Conservation (phyloP, 768 basidiomycete genomes). For the Tricholoma flavovirens region DNA sequence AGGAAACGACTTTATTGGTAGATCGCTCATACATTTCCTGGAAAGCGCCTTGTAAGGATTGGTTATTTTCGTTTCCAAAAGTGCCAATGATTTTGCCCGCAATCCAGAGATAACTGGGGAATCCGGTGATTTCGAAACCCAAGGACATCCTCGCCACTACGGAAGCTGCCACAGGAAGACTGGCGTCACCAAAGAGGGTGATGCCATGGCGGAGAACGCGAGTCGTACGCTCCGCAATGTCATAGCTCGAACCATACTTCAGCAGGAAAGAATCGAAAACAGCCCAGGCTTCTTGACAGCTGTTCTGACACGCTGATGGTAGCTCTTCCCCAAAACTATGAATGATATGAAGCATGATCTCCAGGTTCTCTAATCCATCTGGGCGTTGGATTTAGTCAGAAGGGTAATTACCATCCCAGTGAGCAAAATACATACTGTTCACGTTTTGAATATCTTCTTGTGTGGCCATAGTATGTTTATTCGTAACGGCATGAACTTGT, state of each 20-base stretch:
- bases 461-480: constrained; percentile 47
- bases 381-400: background rate
- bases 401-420: background rate
- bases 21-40: constrained; percentile 66
- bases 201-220: constrained; percentile 82
- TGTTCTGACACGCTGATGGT: constrained; percentile 73
- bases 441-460: constrained; percentile 68
- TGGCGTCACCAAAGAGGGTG: constrained; percentile 67
- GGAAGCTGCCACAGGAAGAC: constrained; percentile 61
- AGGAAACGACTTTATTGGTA: constrained; percentile 60
- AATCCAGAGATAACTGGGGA: constrained; percentile 91
- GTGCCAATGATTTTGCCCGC: constrained; percentile 77
- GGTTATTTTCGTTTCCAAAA: constrained; percentile 65
- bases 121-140: constrained; percentile 75
- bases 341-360: constrained; percentile 84
- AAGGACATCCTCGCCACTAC: constrained; percentile 71
- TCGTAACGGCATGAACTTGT: constrained; percentile 61
- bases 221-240: constrained; percentile 77
- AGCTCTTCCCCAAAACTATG: constrained; percentile 78
- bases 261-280: constrained; percentile 77
- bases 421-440: constrained; percentile 46
- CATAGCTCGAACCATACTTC: constrained; percentile 71
- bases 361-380: constrained; percentile 90
- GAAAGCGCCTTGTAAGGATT: constrained; percentile 51
- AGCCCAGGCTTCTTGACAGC: constrained; percentile 73